Evolutionary conservation across 441 rosid genomes (phyloP).

Genomic region (Capsella rubella): DNA sequence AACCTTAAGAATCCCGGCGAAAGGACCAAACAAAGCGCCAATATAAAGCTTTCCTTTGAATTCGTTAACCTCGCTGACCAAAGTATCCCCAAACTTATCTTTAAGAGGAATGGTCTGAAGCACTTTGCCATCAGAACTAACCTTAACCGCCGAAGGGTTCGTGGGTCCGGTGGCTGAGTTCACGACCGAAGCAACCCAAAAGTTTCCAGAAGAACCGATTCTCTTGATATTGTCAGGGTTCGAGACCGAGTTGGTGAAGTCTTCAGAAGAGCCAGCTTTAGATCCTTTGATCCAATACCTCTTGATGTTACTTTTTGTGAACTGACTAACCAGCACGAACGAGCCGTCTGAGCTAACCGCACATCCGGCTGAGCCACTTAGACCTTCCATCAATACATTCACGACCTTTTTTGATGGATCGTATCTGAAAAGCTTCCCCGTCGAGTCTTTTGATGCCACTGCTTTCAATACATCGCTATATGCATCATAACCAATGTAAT

Average conservation of each 20-base stretch:
- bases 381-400: slow-evolving; percentile 37
- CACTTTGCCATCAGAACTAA: slow-evolving; percentile 36
- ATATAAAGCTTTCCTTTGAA: slow-evolving; percentile 38
- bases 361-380: slow-evolving; percentile 45
- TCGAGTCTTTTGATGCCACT: slow-evolving; percentile 40
- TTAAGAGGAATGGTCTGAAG: slow-evolving; percentile 26
- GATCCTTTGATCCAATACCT: slow-evolving; percentile 45
- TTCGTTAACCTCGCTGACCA: slow-evolving; percentile 45
- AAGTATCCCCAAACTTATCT: slow-evolving; percentile 39
- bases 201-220: slow-evolving; percentile 39
- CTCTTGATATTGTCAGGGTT: slow-evolving; percentile 46
- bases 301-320: slow-evolving; percentile 21
- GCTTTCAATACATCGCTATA: slow-evolving; percentile 37
- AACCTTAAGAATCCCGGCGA: slow-evolving; percentile 38
- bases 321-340: slow-evolving; percentile 44
- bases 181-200: slow-evolving; percentile 47
- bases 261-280: slow-evolving; percentile 41
- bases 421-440: slow-evolving; percentile 43
- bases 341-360: slow-evolving; percentile 46
- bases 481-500: slow-evolving; percentile 20
- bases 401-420: slow-evolving; percentile 38
- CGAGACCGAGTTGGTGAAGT: slow-evolving; percentile 38
- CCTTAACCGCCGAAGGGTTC: slow-evolving; percentile 46
- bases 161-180: slow-evolving; percentile 35
- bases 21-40: slow-evolving; percentile 39